Conservation (phyloP, 164 flowering plant genomes). For the Vitis riparia region DNA sequence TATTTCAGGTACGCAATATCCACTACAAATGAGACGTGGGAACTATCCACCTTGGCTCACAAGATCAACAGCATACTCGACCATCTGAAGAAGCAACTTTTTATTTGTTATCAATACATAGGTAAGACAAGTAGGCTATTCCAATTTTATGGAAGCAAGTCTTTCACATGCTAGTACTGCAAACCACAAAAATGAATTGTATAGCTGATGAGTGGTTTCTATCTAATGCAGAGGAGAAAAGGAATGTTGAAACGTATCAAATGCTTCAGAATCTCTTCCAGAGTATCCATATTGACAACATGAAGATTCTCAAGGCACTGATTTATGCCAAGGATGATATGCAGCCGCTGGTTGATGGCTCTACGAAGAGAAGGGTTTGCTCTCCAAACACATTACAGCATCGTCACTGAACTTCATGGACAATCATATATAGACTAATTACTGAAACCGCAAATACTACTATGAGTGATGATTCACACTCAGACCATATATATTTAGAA, state of each 20-base stretch:
- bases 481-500: not conserved
- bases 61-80: too few relatives aligned
- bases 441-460: too few relatives aligned
- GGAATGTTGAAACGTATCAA: conserved; percentile 39
- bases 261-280: conserved; percentile 44
- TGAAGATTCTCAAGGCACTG: conserved; percentile 57
- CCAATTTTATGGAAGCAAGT: too few relatives aligned
- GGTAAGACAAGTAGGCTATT: too few relatives aligned
- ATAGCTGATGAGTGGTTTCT: not conserved
- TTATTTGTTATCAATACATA: too few relatives aligned
- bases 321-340: conserved; percentile 53
- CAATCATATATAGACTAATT: too few relatives aligned
- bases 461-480: not conserved
- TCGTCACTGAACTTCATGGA: too few relatives aligned
- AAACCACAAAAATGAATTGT: not conserved
- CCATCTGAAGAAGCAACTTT: too few relatives aligned
- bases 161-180: not conserved
- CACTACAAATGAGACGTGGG: too few relatives aligned
- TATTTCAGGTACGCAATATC: too few relatives aligned
- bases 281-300: conserved; percentile 63
- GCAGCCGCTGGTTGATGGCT: conserved; percentile 54
- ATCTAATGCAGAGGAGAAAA: conserved; percentile 52
- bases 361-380: conserved; percentile 55
- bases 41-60: too few relatives aligned
- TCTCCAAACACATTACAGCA: too few relatives aligned